Conservation (phyloP, 2,329 filamentous ascomycete species). For the Fusarium abutilonis region DNA sequence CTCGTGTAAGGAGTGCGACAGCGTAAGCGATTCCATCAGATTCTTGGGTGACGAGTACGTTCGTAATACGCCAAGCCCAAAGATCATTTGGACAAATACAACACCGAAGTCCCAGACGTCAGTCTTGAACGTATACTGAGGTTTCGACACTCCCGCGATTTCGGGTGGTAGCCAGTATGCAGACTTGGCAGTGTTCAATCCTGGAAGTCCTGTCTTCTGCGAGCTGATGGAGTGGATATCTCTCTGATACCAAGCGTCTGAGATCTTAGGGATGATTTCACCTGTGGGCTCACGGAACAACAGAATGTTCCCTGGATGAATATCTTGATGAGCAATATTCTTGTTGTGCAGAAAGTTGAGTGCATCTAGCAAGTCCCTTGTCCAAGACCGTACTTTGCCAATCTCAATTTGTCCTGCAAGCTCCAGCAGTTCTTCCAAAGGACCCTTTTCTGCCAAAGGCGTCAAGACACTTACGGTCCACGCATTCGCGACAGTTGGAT, state of each 20-base stretch:
- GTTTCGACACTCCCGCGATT: slow-evolving; percentile 69
- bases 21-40: slow-evolving; percentile 73
- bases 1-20: slow-evolving; percentile 81
- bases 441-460: slow-evolving; percentile 82
- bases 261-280: slow-evolving; percentile 76
- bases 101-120: slow-evolving; percentile 97
- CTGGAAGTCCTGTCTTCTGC: slow-evolving; percentile 63
- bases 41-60: slow-evolving; percentile 82
- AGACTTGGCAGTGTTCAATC: slow-evolving; percentile 72
- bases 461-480: slow-evolving; percentile 82
- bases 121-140: slow-evolving; percentile 77
- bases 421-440: slow-evolving; percentile 82
- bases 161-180: slow-evolving; percentile 88
- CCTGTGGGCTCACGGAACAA: slow-evolving; percentile 75
- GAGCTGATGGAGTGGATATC: slow-evolving; percentile 70
- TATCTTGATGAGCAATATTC: slow-evolving; percentile 83
- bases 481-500: slow-evolving; percentile 49
- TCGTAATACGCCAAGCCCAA: slow-evolving; percentile 79
- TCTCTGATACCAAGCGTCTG: slow-evolving; percentile 77
- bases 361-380: slow-evolving; percentile 89
- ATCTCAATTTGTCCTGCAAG: slow-evolving; percentile 78
- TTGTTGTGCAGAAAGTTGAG: slow-evolving; percentile 87
- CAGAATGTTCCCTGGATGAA: slow-evolving; percentile 83
- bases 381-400: slow-evolving; percentile 84
- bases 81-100: slow-evolving; percentile 91